Evolutionary conservation across 768 basidiomycete genomes (phyloP).

Genomic region (Cystobasidiopsis lactophilus): DNA sequence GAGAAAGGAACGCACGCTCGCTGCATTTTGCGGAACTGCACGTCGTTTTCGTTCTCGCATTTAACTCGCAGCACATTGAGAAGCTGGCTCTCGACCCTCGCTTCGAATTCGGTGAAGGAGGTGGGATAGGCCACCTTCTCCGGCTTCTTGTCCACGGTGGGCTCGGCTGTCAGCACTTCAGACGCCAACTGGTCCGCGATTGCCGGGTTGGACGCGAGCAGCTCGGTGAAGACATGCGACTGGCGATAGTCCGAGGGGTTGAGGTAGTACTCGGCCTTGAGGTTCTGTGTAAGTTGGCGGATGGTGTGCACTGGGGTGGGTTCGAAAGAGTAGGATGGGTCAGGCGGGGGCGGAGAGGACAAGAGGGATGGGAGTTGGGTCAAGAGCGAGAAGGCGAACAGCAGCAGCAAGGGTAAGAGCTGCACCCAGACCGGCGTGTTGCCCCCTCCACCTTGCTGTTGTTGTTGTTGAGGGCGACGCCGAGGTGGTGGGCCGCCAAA

Average conservation of each 20-base stretch:
- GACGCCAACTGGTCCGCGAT: not conserved
- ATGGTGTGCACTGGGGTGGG: constrained; percentile 39
- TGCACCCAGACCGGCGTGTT: constrained; percentile 31
- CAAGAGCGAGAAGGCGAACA: constrained; percentile 64
- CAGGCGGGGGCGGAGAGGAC: constrained; percentile 42
- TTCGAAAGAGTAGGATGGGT: constrained; percentile 56
- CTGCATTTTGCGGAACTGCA: constrained; percentile 47
- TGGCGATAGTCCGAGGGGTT: constrained; percentile 48
- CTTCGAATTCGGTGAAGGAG: constrained; percentile 37
- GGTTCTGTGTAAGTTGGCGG: constrained; percentile 45
- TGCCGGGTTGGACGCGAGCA: constrained; percentile 3
- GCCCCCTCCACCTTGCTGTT: constrained; percentile 24
- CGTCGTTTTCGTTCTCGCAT: constrained; percentile 48
- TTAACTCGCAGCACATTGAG: constrained; percentile 44
- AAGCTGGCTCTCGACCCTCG: constrained; percentile 49
- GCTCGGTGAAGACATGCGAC: constrained; percentile 41
- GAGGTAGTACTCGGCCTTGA: constrained; percentile 65
- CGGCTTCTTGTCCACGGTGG: not conserved
- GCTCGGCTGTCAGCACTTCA: not conserved
- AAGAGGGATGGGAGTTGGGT: constrained; percentile 61
- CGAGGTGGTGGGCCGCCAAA: constrained; percentile 25
- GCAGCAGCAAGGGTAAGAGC: constrained; percentile 58
- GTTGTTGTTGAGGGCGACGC: constrained; percentile 24
- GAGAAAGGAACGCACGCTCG: constrained; percentile 66
- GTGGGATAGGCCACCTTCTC: constrained; percentile 27